These are phyloP conservation scores for Krasilnikovozyma curviuscula DNA, from an alignment of 768 basidiomycete genomes.

Conservation along the genomic window DNA sequence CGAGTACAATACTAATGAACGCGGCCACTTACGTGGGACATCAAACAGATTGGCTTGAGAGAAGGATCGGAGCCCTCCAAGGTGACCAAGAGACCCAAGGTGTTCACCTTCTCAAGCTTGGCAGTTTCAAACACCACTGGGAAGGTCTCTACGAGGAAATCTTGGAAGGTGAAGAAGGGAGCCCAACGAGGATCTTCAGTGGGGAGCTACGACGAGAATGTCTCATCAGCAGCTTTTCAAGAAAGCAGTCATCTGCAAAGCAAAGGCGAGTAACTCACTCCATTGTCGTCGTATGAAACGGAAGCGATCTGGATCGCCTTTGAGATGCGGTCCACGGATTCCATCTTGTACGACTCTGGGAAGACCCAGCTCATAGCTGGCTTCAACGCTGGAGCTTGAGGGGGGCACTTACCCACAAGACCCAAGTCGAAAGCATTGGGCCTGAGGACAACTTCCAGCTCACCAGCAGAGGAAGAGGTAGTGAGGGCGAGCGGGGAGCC, in stretches of 20 bases:
- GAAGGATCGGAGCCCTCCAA: slow-evolving; percentile 5
- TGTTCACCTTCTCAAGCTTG: slow-evolving; percentile 9
- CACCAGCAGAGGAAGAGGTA: too few species aligned
- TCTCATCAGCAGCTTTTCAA: not conserved
- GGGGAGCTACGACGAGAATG: too few species aligned
- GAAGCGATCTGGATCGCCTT: slow-evolving; percentile 1
- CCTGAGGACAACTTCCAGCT: too few species aligned
- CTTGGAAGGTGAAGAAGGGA: slow-evolving; percentile 24
- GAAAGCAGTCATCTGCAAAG: not conserved
- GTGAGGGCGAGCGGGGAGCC: too few species aligned
- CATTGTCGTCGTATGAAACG: slow-evolving; percentile 2
- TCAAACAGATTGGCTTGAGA: slow-evolving; percentile 12
- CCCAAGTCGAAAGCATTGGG: too few species aligned
- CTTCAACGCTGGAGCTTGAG: too few species aligned
- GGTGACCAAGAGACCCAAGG: slow-evolving; percentile 8
- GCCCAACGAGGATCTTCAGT: slow-evolving; percentile 24
- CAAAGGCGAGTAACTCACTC: not conserved
- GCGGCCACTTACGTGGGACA: too few species aligned
- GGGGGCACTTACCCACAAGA: too few species aligned
- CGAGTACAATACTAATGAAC: too few species aligned
- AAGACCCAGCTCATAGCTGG: too few species aligned
- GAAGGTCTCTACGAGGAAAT: slow-evolving; percentile 21
- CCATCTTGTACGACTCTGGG: too few species aligned
- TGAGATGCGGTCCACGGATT: too few species aligned
- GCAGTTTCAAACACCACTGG: slow-evolving; percentile 10